A percentile compares a stretch with the other conserved stretches of the same genome.
Conservation (phyloP, 305 asterid genomes). For the Lippia alba region DNA sequence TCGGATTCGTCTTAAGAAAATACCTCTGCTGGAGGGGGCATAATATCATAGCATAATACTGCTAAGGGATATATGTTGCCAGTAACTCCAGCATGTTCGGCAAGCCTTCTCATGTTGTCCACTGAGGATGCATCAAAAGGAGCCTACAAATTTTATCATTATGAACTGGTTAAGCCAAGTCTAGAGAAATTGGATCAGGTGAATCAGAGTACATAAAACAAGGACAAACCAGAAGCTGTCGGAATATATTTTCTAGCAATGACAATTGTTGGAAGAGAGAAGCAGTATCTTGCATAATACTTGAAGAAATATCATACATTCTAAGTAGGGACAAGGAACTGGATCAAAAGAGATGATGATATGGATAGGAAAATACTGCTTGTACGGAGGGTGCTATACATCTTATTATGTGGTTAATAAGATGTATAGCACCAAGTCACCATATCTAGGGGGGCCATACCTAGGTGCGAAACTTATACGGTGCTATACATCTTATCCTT, state of each 20-base stretch:
- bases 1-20: constrained; percentile 12
- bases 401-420: no score
- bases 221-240: background rate
- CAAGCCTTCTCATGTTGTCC: constrained; percentile 92
- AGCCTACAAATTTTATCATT: constrained; percentile 55
- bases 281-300: background rate
- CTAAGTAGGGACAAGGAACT: no score
- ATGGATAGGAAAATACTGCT: no score
- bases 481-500: no score
- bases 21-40: constrained; percentile 95
- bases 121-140: constrained; percentile 78
- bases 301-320: background rate
- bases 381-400: no score
- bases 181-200: background rate
- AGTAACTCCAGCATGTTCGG: constrained; percentile 82
- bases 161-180: constrained; percentile 30
- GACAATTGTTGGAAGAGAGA: background rate
- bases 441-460: no score
- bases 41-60: constrained; percentile 71
- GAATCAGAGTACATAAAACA: constrained; percentile 10
- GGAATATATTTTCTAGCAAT: background rate
- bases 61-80: constrained; percentile 85
- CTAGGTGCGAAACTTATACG: no score
- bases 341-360: no score
- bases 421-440: no score